These are phyloP conservation scores for Colletotrichum karsti DNA, from an alignment of 2,329 filamentous ascomycete species.

Conservation along the genomic window DNA sequence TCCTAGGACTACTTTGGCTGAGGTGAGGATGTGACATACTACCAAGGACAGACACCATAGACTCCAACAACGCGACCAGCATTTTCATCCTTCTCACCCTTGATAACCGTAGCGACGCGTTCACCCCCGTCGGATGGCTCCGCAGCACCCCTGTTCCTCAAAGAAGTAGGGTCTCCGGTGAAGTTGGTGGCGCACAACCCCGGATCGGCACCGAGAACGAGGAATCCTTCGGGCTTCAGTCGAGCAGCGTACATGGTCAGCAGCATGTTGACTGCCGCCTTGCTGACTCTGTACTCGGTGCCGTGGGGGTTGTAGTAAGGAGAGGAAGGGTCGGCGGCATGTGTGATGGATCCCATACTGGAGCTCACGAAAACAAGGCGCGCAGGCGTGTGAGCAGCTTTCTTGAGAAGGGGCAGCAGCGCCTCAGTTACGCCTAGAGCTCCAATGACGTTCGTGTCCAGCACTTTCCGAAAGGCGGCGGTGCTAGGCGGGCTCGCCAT, in stretches of 20 bases:
- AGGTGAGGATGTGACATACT: too few species aligned
- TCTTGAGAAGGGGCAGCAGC: slow-evolving; percentile 37
- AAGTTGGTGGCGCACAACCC: slow-evolving; percentile 7
- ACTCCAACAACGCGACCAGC: background rate
- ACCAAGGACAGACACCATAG: background rate
- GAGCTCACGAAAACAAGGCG: slow-evolving; percentile 48
- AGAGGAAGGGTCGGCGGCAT: slow-evolving; percentile 36
- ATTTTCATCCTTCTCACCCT: background rate
- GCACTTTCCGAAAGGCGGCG: background rate
- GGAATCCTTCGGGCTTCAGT: slow-evolving; percentile 28
- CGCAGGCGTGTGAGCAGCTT: slow-evolving; percentile 36
- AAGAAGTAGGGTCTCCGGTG: background rate
- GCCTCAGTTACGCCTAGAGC: slow-evolving; percentile 35
- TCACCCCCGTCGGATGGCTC: background rate
- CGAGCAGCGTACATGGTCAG: slow-evolving; percentile 39
- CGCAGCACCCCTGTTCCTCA: background rate
- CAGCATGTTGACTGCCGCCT: slow-evolving; percentile 52
- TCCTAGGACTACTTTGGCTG: too few species aligned
- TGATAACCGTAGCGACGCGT: background rate
- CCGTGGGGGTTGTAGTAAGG: slow-evolving; percentile 35
- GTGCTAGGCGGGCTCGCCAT: slow-evolving; percentile 30
- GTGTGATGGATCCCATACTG: slow-evolving; percentile 41
- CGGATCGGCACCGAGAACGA: background rate
- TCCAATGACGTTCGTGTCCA: slow-evolving; percentile 41
- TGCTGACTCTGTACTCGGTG: slow-evolving; percentile 43